Base-by-base conservation (phyloP, 805 yeast species). In the Lipomyces spencermartinsiae region DNA sequence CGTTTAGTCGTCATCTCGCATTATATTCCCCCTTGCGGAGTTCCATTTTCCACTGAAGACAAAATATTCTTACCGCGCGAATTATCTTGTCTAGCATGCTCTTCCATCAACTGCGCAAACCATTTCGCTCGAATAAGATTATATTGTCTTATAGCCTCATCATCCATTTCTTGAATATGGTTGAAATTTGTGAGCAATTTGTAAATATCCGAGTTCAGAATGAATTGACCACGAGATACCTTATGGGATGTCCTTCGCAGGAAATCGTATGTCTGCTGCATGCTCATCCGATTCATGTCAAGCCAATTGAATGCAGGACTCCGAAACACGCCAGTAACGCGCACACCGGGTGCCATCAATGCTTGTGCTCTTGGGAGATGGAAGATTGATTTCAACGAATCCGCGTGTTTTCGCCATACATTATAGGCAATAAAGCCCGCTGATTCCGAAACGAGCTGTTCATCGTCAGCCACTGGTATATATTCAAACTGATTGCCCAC, bases 361-460 rank as follows among this genome's bases (percentile, higher is more conserved):
- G 25, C 49, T 9, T 43, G 49, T 12, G 49, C 10, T 6, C 49
- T 19, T 43, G 49, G 49, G 49, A 43, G n/a, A 6, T 43, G 16
- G 49, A 43, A 43, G 22, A 43, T 43, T 43, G 16, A 19, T 14
- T n/a, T 43, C 49, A 43, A n/a, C n/a, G 49, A 43, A 22, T 43
- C 49, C 49, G 49, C 49, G n/a, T 43, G 49, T 43, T 43, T 43
- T 9, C 49, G 22, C 49, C 49, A 43, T 43, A 43, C 49, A 43
- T 43, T 43, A 43, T 43, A 43, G 49, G 49, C 49, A 16, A 43
- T 43, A 43, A 6, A 43, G 22, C 49, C 49, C 19, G 49, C 16
- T 14, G 49, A 43, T n/a, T 43, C 49, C 22, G 49, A 19, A 43
- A 43, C 49, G n/a, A 43, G 16, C 49, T 43, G 22, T 43, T 43